phyloP scores from a whole-genome alignment of 2,329 filamentous ascomycete species.

The Cyphellophora attinorum region DNA sequence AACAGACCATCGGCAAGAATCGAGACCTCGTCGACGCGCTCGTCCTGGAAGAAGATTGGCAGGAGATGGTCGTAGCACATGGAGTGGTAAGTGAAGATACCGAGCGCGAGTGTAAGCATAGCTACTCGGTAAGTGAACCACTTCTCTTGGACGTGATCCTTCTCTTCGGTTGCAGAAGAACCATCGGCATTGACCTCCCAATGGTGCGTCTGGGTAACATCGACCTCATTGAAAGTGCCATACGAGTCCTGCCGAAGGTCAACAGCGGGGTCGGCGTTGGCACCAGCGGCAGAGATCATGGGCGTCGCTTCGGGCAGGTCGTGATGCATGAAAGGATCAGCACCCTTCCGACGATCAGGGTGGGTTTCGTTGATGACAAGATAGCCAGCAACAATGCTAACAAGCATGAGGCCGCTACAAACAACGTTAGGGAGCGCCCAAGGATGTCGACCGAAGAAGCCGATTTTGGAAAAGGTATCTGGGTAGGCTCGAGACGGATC shows the following conservation, averaged over 20 bases:
- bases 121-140: conserved; percentile 57
- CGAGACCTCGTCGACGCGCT: conserved; percentile 38
- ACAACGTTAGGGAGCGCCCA: conserved; percentile 85
- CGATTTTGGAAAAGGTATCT: conserved; percentile 48
- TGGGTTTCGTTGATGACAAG: conserved; percentile 81
- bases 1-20: conserved; percentile 34
- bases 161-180: conserved; percentile 28
- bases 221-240: conserved; percentile 57
- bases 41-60: conserved; percentile 86
- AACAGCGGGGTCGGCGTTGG: conserved; percentile 61
- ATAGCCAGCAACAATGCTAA: conserved; percentile 74
- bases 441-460: conserved; percentile 34
- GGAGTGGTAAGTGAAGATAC: conserved; percentile 81
- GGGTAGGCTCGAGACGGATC: conserved; percentile 70
- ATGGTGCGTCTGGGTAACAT: conserved; percentile 42
- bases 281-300: conserved; percentile 64
- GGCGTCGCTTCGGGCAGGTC: conserved; percentile 55
- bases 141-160: conserved; percentile 28
- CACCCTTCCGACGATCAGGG: conserved; percentile 61
- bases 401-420: conserved; percentile 64
- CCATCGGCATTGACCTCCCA: conserved; percentile 45
- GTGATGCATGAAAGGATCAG: conserved; percentile 28
- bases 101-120: conserved; percentile 69
- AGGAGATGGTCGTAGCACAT: conserved; percentile 92
- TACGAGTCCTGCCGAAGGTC: conserved; percentile 72